Evolutionary conservation across 495 filamentous ascomycete genomes (phyloP).

Genomic region (Hypomontagnella monticulosa): DNA sequence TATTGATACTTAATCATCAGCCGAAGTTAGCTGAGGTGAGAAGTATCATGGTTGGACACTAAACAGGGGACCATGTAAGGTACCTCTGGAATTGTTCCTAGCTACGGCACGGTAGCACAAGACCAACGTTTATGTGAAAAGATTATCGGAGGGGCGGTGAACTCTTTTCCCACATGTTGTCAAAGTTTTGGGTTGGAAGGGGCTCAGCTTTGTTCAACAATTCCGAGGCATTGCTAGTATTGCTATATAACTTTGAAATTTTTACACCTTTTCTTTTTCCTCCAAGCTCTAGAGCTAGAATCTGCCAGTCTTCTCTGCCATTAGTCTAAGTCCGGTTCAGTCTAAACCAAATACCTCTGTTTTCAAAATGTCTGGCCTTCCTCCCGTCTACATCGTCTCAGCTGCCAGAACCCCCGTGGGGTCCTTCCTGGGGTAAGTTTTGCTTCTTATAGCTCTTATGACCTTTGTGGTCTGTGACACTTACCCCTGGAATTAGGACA

Average conservation of each 20-base stretch:
- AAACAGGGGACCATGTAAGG: too few species aligned
- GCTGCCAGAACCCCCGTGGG: constrained; percentile 90
- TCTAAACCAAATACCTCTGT: not conserved
- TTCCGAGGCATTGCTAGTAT: constrained; percentile 4
- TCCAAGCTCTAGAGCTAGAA: constrained; percentile 2
- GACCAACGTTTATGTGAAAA: constrained; percentile 6
- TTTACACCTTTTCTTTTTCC: constrained; percentile 15
- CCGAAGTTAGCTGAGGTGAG: too few species aligned
- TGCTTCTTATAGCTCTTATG: not conserved
- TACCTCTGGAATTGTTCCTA: too few species aligned
- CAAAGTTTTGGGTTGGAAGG: not conserved
- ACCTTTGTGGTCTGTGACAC: constrained; percentile 16
- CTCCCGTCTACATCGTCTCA: constrained; percentile 95
- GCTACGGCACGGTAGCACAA: not conserved
- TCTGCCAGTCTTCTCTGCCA: not conserved
- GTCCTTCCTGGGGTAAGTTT: constrained; percentile 85
- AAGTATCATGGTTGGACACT: too few species aligned
- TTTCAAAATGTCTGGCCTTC: constrained; percentile 67
- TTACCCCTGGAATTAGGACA: constrained; percentile 59
- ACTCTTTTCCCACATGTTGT: constrained; percentile 20
- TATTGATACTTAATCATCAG: too few species aligned
- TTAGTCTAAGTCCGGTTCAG: too few species aligned
- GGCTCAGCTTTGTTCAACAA: constrained; percentile 20
- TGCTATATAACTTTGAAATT: too few species aligned
- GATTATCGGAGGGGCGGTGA: constrained; percentile 37